Evolutionary conservation across 208 protist genomes (phyloP).

Genomic region (Trypanosoma avium): DNA sequence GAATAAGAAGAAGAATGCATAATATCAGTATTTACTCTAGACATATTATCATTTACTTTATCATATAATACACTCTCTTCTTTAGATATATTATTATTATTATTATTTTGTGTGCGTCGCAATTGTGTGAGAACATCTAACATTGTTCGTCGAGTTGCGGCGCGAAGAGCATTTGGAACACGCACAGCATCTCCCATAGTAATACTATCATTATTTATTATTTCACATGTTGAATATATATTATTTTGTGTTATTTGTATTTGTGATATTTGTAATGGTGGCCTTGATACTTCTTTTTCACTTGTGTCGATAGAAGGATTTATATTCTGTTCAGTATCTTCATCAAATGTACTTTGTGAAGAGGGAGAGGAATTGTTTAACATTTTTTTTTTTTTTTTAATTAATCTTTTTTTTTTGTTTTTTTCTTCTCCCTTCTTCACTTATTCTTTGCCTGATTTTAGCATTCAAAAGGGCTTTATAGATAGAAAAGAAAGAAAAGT

Average conservation of each 20-base stretch:
- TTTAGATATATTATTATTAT: no score
- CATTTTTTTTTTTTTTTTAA: no score
- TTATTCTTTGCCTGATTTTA: no score
- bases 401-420: no score
- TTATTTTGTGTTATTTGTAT: not conserved
- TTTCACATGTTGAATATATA: no score
- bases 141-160: slow-evolving; percentile 73
- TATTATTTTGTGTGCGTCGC: no score
- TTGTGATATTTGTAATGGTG: not conserved
- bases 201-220: no score
- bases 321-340: not conserved
- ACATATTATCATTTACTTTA: not conserved
- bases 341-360: slow-evolving; percentile 21
- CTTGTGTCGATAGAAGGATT: not conserved
- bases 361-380: not conserved
- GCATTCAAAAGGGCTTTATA: no score
- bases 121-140: slow-evolving; percentile 47
- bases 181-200: slow-evolving; percentile 66
- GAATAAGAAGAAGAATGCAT: not conserved
- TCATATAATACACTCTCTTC: not conserved
- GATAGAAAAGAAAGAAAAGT: no score
- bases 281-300: not conserved
- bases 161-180: slow-evolving; percentile 52
- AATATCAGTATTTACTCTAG: not conserved
- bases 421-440: no score